A percentile compares a stretch with the other conserved stretches of the same genome.
Evolutionary conservation across 306 rosid genomes (phyloP).

Genomic region (Quercus variabilis): DNA sequence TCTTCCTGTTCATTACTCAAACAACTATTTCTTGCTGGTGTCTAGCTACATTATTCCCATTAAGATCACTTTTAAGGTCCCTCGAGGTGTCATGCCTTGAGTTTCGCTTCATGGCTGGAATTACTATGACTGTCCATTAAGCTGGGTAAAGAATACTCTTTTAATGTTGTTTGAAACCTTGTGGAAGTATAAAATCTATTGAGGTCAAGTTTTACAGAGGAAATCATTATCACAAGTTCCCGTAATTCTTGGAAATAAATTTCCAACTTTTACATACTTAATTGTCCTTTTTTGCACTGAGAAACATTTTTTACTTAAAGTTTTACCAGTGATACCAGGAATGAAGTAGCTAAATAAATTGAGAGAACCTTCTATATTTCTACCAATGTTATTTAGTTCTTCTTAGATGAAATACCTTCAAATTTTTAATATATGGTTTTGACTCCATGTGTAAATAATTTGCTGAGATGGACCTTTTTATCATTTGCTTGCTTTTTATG

Average conservation of each 20-base stretch:
- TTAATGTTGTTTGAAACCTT: background rate
- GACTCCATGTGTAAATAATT: background rate
- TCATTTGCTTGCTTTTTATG: too few species aligned
- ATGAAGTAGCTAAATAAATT: background rate
- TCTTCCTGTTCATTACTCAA: conserved; percentile 84
- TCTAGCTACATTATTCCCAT: conserved; percentile 67
- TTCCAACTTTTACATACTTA: too few species aligned
- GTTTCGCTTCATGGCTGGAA: conserved; percentile 76
- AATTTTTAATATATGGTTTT: background rate
- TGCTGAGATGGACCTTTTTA: background rate
- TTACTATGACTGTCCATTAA: conserved; percentile 31
- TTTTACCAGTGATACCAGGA: background rate
- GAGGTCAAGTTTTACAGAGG: background rate
- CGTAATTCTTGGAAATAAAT: too few species aligned
- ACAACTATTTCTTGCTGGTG: conserved; percentile 81
- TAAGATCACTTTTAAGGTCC: conserved; percentile 61
- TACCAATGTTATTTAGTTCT: background rate
- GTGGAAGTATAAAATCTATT: too few species aligned
- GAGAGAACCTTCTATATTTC: background rate
- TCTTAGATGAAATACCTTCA: background rate
- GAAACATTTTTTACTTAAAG: background rate
- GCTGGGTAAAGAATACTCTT: background rate
- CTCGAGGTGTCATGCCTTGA: conserved; percentile 62
- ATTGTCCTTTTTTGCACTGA: background rate
- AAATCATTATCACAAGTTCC: background rate